Base-by-base conservation (phyloP, 805 yeast genomes). In the Candida silvatica region DNA sequence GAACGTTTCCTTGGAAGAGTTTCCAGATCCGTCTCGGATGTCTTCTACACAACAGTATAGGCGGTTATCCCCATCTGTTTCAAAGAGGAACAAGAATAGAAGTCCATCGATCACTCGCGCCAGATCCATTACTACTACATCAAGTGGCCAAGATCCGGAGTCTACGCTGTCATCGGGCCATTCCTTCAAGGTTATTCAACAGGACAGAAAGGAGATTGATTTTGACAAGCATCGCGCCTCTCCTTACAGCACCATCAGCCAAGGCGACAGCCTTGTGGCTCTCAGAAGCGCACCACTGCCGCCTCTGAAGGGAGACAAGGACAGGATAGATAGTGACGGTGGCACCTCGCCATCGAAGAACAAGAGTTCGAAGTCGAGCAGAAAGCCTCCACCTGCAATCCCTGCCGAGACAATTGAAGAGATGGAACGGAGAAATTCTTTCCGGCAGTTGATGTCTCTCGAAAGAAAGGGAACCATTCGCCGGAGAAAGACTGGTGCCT, bases 151-250 rank as follows among this genome's bases (percentile, higher is more conserved):
- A 11, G 20, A 6, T n/a, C 29, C 22, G 6, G 8, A 19, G n/a
- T 15, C 24, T 7, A 4, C 27, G n/a, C 11, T 28, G 9, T 20
- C 29, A 6, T 19, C 47, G 3, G 42, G 37, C 3, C 36, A 37
- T 4, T 62, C 85, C 0, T 84, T 85, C 51, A 67, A 80, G 39
- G 78, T 85, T 1, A 68, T 85, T 6, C 59, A 88, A 22, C 71
- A 74, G 17, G 74, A 71, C n/a, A 73, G 70, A 11, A 63, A 70
- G 23, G 94, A 82, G 47, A 84, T 84, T 40, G 87, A 87, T 54
- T 85, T 85, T 50, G 92, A 85, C 47, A 75, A 80, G 45, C 66
- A 86, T 34, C 60, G 95, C 29, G 75, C 74, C 31, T 79, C 94
- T 1, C 94, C 95, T 2, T 82, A 71, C 48, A 46, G 20, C 11